These are phyloP conservation scores for Acanthamoeba lenticulata DNA, from an alignment of 208 protist species.

Conservation along the genomic window DNA sequence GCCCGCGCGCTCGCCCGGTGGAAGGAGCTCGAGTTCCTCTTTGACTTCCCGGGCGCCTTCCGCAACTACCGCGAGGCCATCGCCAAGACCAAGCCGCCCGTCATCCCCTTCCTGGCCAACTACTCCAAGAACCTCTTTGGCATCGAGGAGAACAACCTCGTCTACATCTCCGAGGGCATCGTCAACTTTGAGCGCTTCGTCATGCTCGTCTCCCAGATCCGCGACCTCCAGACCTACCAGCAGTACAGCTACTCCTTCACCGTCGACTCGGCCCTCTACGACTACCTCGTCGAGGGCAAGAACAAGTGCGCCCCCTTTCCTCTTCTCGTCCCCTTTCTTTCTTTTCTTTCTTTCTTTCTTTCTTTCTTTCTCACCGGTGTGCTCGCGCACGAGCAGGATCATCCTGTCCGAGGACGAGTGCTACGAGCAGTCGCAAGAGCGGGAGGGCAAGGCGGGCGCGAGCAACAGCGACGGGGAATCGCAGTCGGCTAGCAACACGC, in stretches of 20 bases:
- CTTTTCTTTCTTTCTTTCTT: too few relatives aligned
- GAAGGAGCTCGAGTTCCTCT: constrained; percentile 29
- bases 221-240: constrained; percentile 20
- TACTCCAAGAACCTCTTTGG: constrained; percentile 48
- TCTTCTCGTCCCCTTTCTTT: too few relatives aligned
- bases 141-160: constrained; percentile 30
- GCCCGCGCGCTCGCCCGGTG: not conserved
- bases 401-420: not conserved
- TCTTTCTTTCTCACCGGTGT: not conserved
- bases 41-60: constrained; percentile 4
- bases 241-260: not conserved
- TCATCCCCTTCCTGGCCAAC: constrained; percentile 29
- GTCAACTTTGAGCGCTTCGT: constrained; percentile 54
- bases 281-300: constrained; percentile 22
- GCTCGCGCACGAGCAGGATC: not conserved
- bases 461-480: not conserved
- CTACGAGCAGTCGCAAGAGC: not conserved
- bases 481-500: not conserved
- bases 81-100: not conserved
- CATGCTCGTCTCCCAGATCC: constrained; percentile 2
- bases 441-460: not conserved
- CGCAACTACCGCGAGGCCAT: constrained; percentile 32
- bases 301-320: not conserved
- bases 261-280: not conserved
- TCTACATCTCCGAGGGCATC: not conserved